Percentiles rank a stretch among this genome's conserved stretches.
Evolutionary conservation across 257 asterid genomes (phyloP).

Genomic region (Lycium ferocissimum): DNA sequence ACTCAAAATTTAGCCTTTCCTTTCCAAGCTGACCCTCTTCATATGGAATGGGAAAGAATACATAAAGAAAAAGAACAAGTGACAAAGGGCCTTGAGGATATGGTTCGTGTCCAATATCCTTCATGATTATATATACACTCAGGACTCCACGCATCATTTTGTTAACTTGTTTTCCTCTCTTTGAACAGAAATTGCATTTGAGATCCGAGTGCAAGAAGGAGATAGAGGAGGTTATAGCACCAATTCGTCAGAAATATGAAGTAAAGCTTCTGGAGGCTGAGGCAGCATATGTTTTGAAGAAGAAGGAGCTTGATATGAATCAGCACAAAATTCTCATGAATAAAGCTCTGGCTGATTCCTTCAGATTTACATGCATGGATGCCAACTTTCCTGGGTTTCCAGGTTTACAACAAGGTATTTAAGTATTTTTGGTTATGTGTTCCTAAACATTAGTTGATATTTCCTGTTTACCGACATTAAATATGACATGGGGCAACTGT

Average conservation of each 20-base stretch:
- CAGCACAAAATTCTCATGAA: slow-evolving; percentile 34
- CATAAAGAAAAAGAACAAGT: slow-evolving; percentile 43
- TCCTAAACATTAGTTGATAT: slow-evolving; percentile 8
- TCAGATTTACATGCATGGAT: slow-evolving; percentile 35
- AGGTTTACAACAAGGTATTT: slow-evolving; percentile 30
- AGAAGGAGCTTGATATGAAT: slow-evolving; percentile 36
- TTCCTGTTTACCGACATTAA: background rate
- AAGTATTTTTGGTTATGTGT: background rate
- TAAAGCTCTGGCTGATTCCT: slow-evolving; percentile 35
- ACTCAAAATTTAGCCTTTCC: slow-evolving; percentile 34
- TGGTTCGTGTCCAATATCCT: slow-evolving; percentile 24
- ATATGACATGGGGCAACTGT: background rate
- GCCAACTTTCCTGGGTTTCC: slow-evolving; percentile 3
- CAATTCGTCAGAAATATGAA: slow-evolving; percentile 33
- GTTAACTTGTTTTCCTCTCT: background rate
- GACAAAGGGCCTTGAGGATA: slow-evolving; percentile 40
- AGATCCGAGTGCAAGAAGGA: slow-evolving; percentile 37
- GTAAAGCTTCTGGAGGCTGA: slow-evolving; percentile 37
- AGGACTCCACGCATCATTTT: slow-evolving; percentile 29
- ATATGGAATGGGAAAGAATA: slow-evolving; percentile 41
- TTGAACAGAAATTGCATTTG: slow-evolving; percentile 34
- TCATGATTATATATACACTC: slow-evolving; percentile 15
- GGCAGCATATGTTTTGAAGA: slow-evolving; percentile 28
- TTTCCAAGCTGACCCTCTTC: slow-evolving; percentile 42
- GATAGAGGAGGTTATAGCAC: slow-evolving; percentile 30